Conservation (phyloP, 2,329 filamentous ascomycete species). For the Botrytis squamosa region DNA sequence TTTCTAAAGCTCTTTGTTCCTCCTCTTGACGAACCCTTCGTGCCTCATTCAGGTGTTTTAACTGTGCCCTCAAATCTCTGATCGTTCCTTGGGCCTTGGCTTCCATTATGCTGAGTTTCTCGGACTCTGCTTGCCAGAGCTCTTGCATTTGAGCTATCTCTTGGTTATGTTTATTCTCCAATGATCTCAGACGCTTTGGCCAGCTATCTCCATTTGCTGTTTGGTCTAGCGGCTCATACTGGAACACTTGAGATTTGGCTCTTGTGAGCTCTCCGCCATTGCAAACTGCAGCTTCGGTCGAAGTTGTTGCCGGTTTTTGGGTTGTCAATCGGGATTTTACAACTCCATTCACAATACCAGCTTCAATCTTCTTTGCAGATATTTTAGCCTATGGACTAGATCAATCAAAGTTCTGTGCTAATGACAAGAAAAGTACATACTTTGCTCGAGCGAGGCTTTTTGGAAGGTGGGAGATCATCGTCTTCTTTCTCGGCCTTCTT, state of each 20-base stretch:
- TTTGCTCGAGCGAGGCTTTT: neutral
- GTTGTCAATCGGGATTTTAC: neutral
- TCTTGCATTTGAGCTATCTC: slow-evolving; percentile 9
- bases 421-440: neutral
- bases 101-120: neutral
- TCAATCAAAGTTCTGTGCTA: neutral
- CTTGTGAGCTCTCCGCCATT: neutral
- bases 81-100: neutral
- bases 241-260: neutral
- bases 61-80: neutral
- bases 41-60: slow-evolving; percentile 12
- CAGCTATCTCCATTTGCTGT: neutral
- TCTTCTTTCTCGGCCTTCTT: neutral
- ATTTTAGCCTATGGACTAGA: neutral
- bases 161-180: neutral
- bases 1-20: neutral
- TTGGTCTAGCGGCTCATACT: neutral
- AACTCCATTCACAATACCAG: too few species aligned
- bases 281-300: neutral
- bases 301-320: neutral
- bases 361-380: neutral
- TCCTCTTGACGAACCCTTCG: neutral
- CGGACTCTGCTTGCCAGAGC: slow-evolving; percentile 14
- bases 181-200: neutral
- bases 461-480: neutral